A percentile compares a stretch with the other conserved stretches of the same genome.
phyloP scores from a whole-genome alignment of 331 rosid genomes.

The Rhamnella rubrinervis region DNA sequence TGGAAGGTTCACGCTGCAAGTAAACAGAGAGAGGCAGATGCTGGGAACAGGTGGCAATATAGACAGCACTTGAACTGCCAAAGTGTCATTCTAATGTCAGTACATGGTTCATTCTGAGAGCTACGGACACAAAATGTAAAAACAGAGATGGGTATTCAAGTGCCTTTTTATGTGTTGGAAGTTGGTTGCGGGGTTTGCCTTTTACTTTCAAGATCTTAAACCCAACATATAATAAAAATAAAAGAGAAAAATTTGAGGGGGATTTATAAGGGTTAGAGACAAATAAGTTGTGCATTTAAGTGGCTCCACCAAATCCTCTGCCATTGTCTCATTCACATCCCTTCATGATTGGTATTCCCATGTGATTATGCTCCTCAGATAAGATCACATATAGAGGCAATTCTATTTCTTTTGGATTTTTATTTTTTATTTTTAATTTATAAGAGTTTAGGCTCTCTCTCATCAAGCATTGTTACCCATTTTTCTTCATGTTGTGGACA shows the following conservation, averaged over 20 bases:
- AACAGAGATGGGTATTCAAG: too few species aligned
- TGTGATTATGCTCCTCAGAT: slow-evolving; percentile 45
- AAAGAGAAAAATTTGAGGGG: slow-evolving; percentile 13
- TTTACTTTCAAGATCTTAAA: slow-evolving; percentile 13
- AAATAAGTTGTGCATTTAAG: slow-evolving; percentile 70
- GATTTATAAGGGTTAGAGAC: slow-evolving; percentile 28
- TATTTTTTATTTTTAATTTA: too few species aligned
- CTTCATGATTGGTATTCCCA: slow-evolving; percentile 46
- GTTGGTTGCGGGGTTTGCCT: neutral
- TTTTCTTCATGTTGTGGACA: too few species aligned
- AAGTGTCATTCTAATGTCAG: slow-evolving; percentile 27
- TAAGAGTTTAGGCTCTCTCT: too few species aligned
- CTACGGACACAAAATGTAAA: too few species aligned
- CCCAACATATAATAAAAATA: slow-evolving; percentile 4
- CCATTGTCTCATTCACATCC: slow-evolving; percentile 45
- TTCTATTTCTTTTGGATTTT: neutral
- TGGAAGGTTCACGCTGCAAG: too few species aligned
- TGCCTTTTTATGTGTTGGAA: too few species aligned
- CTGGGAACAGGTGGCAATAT: slow-evolving; percentile 18
- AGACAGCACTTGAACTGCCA: slow-evolving; percentile 16
- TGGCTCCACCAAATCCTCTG: slow-evolving; percentile 98
- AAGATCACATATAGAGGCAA: neutral
- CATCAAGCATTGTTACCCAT: too few species aligned
- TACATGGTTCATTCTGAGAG: too few species aligned
- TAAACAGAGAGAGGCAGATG: too few species aligned